Evolutionary conservation across 305 asterid genomes (phyloP).

Genomic region (Euphrasia arctica): DNA sequence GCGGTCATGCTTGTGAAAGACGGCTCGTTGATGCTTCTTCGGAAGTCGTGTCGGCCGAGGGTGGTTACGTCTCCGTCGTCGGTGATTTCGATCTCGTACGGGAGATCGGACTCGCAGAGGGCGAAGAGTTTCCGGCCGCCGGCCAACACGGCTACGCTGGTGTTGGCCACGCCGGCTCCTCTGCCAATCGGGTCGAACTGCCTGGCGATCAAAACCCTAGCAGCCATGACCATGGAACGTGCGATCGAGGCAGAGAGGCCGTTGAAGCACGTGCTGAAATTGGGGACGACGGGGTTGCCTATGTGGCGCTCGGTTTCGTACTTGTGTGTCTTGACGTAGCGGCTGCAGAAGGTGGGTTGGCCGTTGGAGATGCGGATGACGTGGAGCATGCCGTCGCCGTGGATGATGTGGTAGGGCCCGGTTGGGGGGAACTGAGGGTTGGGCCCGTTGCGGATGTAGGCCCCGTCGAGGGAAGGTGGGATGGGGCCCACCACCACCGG

Average conservation of each 20-base stretch:
- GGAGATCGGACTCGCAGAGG: constrained; percentile 46
- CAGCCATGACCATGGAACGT: constrained; percentile 17
- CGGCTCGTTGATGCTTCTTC: neutral
- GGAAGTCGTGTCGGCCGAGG: constrained; percentile 45
- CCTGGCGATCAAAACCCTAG: neutral
- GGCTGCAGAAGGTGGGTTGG: constrained; percentile 51
- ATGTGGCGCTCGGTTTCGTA: constrained; percentile 30
- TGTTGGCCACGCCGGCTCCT: constrained; percentile 41
- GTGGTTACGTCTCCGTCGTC: constrained; percentile 45
- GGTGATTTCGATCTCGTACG: constrained; percentile 34
- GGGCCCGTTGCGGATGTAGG: neutral
- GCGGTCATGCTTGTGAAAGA: constrained; percentile 41
- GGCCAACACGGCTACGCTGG: constrained; percentile 37
- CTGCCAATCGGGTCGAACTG: neutral
- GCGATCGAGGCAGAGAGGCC: constrained; percentile 37
- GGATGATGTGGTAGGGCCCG: constrained; percentile 29
- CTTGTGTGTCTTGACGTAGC: constrained; percentile 54
- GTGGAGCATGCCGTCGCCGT: constrained; percentile 85
- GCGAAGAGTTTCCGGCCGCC: constrained; percentile 37
- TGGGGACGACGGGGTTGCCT: constrained; percentile 35
- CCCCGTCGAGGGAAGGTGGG: neutral
- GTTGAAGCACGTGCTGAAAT: constrained; percentile 38
- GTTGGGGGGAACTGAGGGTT: neutral
- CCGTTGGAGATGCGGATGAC: constrained; percentile 43
- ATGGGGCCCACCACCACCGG: neutral